Conservation (phyloP, 768 basidiomycete species). For the Rhodocollybia butyracea region DNA sequence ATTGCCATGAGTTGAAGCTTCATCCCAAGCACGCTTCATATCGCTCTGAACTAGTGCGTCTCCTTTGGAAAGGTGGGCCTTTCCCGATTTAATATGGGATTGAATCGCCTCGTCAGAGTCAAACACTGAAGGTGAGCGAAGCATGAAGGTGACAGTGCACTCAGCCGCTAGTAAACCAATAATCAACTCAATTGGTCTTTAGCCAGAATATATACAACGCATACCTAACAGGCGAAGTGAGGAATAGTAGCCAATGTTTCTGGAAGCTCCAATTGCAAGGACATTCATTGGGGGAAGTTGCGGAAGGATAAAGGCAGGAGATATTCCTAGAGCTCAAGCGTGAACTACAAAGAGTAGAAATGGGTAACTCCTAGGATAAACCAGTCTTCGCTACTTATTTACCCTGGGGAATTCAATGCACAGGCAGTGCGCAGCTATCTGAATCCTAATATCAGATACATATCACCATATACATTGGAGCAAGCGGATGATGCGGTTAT, state of each 20-base stretch:
- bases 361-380: too few relatives aligned
- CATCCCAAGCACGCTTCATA: constrained; percentile 49
- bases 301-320: too few relatives aligned
- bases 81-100: constrained; percentile 43
- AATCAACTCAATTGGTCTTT: neutral
- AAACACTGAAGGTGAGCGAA: constrained; percentile 51
- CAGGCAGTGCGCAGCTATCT: too few relatives aligned
- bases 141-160: constrained; percentile 59
- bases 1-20: constrained; percentile 28
- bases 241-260: constrained; percentile 52
- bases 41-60: constrained; percentile 56
- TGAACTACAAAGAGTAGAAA: too few relatives aligned
- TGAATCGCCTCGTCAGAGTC: constrained; percentile 53
- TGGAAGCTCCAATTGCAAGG: constrained; percentile 49
- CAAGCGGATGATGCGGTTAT: too few relatives aligned
- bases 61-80: constrained; percentile 54
- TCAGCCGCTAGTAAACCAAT: constrained; percentile 45
- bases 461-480: too few relatives aligned
- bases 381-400: too few relatives aligned
- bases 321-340: too few relatives aligned
- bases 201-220: constrained; percentile 8
- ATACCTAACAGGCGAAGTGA: constrained; percentile 46
- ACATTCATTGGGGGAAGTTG: too few relatives aligned
- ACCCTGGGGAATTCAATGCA: too few relatives aligned
- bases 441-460: too few relatives aligned